Conservation (phyloP, 2,329 filamentous ascomycete species). For the Scedosporium boydii region DNA sequence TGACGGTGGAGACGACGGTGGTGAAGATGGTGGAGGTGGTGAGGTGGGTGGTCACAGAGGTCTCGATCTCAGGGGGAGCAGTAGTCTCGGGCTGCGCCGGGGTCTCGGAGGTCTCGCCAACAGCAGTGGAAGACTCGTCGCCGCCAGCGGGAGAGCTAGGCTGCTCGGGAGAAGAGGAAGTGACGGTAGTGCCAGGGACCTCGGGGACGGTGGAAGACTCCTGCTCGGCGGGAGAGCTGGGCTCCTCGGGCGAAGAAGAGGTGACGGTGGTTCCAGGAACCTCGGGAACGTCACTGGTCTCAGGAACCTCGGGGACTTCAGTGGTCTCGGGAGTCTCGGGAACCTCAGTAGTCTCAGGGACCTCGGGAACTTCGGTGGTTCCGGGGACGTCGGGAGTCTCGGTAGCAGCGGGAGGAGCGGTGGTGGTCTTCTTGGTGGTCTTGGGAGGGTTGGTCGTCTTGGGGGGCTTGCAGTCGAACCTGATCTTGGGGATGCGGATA, state of each 20-base stretch:
- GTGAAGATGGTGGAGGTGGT: conserved; percentile 41
- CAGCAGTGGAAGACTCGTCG: conserved; percentile 10
- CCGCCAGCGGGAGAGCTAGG: conserved; percentile 9
- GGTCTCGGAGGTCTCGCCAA: conserved; percentile 13
- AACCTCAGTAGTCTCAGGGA: neutral
- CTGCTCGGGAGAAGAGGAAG: conserved; percentile 7
- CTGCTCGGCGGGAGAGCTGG: conserved; percentile 10
- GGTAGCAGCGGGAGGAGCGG: conserved; percentile 9
- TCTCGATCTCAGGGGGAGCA: conserved; percentile 8
- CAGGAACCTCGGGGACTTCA: conserved; percentile 9
- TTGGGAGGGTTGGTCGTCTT: conserved; percentile 17
- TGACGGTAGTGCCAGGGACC: conserved; percentile 13
- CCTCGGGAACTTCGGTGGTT: neutral
- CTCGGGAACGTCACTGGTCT: conserved; percentile 12
- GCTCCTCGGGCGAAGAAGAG: conserved; percentile 7
- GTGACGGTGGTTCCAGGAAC: conserved; percentile 13
- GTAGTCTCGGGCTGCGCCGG: conserved; percentile 12
- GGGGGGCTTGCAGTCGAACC: conserved; percentile 56
- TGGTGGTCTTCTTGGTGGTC: conserved; percentile 13
- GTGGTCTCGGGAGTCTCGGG: conserved; percentile 11
- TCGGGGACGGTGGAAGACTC: conserved; percentile 9
- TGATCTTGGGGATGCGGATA: conserved; percentile 64
- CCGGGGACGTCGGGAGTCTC: conserved; percentile 7
- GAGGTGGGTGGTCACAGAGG: conserved; percentile 26
- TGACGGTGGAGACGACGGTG: conserved; percentile 39